Conservation (phyloP, 2,329 filamentous ascomycete species). For the Cladobotryum mycophilum region DNA sequence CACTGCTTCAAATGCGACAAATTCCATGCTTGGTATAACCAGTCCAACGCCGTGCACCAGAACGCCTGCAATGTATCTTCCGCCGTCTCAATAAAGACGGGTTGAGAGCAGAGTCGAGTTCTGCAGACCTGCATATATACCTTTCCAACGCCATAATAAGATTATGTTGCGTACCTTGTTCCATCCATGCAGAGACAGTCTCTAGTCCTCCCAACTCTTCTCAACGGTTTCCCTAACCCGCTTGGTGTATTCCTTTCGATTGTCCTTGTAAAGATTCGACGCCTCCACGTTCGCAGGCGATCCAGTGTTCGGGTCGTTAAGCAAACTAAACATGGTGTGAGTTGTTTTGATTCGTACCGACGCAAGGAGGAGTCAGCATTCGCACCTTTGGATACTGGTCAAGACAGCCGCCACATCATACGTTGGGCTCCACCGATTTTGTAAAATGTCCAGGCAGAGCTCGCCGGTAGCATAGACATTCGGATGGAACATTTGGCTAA, state of each 20-base stretch:
- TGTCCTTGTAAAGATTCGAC: slow-evolving; percentile 97
- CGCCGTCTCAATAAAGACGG: background rate
- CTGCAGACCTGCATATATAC: no score
- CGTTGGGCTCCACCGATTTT: slow-evolving; percentile 97
- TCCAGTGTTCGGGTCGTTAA: slow-evolving; percentile 98
- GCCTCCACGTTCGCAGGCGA: slow-evolving; percentile 97
- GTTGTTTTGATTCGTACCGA: background rate
- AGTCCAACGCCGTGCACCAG: slow-evolving; percentile 26
- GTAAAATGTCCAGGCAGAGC: slow-evolving; percentile 90
- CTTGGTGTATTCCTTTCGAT: slow-evolving; percentile 93
- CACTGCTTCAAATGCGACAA: slow-evolving; percentile 12
- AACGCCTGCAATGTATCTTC: slow-evolving; percentile 22
- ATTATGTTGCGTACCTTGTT: no score
- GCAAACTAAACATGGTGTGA: slow-evolving; percentile 51
- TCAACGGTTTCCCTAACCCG: slow-evolving; percentile 93
- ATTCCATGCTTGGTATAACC: slow-evolving; percentile 24
- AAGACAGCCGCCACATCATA: slow-evolving; percentile 97
- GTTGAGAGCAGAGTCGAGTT: background rate
- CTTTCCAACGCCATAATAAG: no score
- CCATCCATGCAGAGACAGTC: no score
- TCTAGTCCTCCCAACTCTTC: slow-evolving; percentile 95
- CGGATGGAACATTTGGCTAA: slow-evolving; percentile 98
- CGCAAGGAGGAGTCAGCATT: background rate
- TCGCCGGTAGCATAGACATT: slow-evolving; percentile 98
- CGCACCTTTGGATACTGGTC: slow-evolving; percentile 92